phyloP scores from a whole-genome alignment of 345 rosid genomes.

The Hibiscus tridactylites region DNA sequence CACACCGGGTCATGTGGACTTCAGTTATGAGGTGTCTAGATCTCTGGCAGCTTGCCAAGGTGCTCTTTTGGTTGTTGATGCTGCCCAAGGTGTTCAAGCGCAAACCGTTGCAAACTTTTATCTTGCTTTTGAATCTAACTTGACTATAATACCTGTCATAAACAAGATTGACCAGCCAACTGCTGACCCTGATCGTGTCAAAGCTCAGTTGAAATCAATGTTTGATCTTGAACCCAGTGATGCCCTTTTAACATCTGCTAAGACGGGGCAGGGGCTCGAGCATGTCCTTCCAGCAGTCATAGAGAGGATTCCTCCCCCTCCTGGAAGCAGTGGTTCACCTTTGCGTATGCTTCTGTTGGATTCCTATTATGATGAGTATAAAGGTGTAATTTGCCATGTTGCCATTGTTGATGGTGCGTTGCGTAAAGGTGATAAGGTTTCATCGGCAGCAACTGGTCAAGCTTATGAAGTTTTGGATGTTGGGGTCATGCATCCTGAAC shows the following conservation, averaged over 20 bases:
- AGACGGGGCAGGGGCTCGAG: constrained; percentile 90
- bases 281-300: constrained; percentile 89
- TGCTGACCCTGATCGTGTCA: constrained; percentile 96
- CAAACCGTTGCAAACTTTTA: constrained; percentile 97
- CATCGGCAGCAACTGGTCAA: constrained; percentile 76
- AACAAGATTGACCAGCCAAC: constrained; percentile 98
- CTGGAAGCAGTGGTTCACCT: constrained; percentile 55
- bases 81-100: constrained; percentile 98
- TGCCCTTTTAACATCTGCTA: constrained; percentile 87
- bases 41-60: constrained; percentile 99
- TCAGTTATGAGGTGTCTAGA: constrained; percentile 96
- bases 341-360: constrained; percentile 91
- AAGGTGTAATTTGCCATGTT: constrained; percentile 91
- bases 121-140: constrained; percentile 84
- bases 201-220: constrained; percentile 92
- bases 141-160: constrained; percentile 72
- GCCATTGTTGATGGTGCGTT: constrained; percentile 85
- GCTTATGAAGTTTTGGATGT: constrained; percentile 78
- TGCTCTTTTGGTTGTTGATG: constrained; percentile 92
- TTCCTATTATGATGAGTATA: constrained; percentile 89
- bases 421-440: constrained; percentile 84
- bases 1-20: constrained; percentile 98
- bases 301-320: constrained; percentile 78
- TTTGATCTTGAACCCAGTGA: constrained; percentile 82
- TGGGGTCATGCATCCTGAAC: constrained; percentile 96